phyloP scores from a whole-genome alignment of 2,329 filamentous ascomycete species.

The Trichoderma sp. region DNA sequence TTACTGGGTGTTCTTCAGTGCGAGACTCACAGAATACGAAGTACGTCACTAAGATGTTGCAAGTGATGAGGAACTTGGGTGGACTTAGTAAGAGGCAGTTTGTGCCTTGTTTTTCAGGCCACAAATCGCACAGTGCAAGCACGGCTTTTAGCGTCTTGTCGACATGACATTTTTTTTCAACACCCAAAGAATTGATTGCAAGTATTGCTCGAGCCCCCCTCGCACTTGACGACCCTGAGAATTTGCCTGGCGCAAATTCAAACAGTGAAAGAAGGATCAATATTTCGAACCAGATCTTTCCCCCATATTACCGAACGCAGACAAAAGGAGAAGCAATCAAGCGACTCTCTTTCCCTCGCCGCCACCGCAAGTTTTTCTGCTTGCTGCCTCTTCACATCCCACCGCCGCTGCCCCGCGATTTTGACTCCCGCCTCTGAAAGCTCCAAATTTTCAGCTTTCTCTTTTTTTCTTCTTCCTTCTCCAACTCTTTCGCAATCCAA shows the following conservation, averaged over 20 bases:
- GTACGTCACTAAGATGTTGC: not conserved
- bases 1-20: too few relatives aligned
- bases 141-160: not conserved
- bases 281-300: not conserved
- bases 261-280: not conserved
- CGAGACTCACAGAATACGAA: too few relatives aligned
- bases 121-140: not conserved
- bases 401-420: conserved; percentile 31
- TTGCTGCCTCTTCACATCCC: conserved; percentile 18
- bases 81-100: not conserved
- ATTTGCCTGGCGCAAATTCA: conserved; percentile 43
- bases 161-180: conserved; percentile 8
- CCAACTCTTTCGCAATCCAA: not conserved
- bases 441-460: not conserved
- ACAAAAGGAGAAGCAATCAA: conserved; percentile 30
- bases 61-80: not conserved
- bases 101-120: not conserved
- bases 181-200: not conserved
- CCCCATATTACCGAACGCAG: not conserved
- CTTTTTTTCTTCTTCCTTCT: not conserved
- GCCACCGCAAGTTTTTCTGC: conserved; percentile 25
- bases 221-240: conserved; percentile 19
- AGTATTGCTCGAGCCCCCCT: not conserved
- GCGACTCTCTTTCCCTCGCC: conserved; percentile 25
- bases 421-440: conserved; percentile 10